Percentiles rank a stretch among this genome's conserved stretches.
phyloP scores from a whole-genome alignment of 2,329 filamentous ascomycete species.

The Hymenoscyphus infarciens region DNA sequence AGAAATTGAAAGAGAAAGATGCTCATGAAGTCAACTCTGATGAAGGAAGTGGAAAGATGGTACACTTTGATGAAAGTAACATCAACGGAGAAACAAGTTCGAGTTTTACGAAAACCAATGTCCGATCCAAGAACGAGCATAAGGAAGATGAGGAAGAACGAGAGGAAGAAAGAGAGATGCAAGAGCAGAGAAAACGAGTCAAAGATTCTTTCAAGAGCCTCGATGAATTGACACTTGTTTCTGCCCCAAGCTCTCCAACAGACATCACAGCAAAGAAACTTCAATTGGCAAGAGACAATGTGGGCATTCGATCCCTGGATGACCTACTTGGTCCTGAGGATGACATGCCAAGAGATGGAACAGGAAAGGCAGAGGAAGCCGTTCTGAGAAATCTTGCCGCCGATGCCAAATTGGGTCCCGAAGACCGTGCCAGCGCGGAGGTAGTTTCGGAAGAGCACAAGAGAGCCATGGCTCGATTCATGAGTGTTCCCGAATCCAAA shows the following conservation, averaged over 20 bases:
- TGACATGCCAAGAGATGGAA: background rate
- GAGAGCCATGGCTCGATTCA: slow-evolving; percentile 17
- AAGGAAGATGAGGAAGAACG: background rate
- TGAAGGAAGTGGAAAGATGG: slow-evolving; percentile 1
- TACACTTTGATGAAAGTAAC: background rate
- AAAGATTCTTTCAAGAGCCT: slow-evolving; percentile 1
- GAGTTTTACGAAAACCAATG: background rate
- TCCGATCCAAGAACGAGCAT: background rate
- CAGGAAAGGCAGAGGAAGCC: background rate
- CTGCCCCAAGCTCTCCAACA: background rate
- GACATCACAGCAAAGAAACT: background rate
- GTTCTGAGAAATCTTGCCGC: background rate
- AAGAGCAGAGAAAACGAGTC: background rate
- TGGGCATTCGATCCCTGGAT: slow-evolving; percentile 19
- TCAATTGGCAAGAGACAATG: slow-evolving; percentile 8
- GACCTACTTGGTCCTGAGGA: slow-evolving; percentile 10
- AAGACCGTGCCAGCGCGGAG: background rate
- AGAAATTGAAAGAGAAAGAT: background rate
- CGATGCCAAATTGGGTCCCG: background rate
- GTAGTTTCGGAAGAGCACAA: slow-evolving; percentile 12
- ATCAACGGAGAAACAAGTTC: background rate
- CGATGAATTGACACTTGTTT: background rate
- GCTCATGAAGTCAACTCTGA: background rate
- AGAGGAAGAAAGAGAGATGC: background rate
- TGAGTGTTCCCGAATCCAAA: slow-evolving; percentile 17